Conservation (phyloP, 208 protist species). For the Lotmaria passim region DNA sequence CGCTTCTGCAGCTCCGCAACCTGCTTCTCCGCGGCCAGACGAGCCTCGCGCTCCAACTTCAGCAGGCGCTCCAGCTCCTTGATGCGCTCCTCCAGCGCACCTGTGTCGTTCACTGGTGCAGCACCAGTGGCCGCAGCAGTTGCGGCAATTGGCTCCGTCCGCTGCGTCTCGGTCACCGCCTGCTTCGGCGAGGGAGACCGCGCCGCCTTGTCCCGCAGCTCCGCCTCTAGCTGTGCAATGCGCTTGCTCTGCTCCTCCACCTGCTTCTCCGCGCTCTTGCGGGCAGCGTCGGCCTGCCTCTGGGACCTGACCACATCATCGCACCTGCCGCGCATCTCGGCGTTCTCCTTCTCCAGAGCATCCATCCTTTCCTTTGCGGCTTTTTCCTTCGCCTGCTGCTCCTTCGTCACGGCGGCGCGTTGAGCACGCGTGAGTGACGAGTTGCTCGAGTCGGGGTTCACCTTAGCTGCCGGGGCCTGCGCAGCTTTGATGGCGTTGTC, state of each 20-base stretch:
- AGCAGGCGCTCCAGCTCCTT: constrained; percentile 17
- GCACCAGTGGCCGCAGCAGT: constrained; percentile 28
- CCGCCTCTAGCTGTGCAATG: constrained; percentile 9
- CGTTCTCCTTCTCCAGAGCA: constrained; percentile 36
- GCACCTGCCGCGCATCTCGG: constrained; percentile 34
- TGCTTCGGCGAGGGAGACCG: background rate
- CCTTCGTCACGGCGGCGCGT: constrained; percentile 1
- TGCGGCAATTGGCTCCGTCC: constrained; percentile 13
- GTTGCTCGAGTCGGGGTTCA: constrained; percentile 1
- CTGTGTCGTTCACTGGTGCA: background rate
- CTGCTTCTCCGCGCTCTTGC: constrained; percentile 18
- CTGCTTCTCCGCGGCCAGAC: constrained; percentile 16
- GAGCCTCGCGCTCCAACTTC: constrained; percentile 17
- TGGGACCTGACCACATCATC: constrained; percentile 15
- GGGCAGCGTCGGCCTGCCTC: constrained; percentile 9
- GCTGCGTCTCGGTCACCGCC: constrained; percentile 1
- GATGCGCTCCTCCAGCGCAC: constrained; percentile 17
- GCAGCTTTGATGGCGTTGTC: constrained; percentile 9
- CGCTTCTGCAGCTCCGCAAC: constrained; percentile 23
- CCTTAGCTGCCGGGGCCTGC: background rate
- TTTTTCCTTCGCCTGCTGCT: constrained; percentile 25
- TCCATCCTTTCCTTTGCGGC: constrained; percentile 12
- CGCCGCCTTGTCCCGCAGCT: constrained; percentile 14
- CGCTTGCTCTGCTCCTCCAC: constrained; percentile 26
- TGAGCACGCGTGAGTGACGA: background rate